Evolutionary conservation across 1,284 basidiomycete genomes (phyloP), one percentile per base, ranked within the genome.

Genomic region (Veloporphyrellus conicus): DNA sequence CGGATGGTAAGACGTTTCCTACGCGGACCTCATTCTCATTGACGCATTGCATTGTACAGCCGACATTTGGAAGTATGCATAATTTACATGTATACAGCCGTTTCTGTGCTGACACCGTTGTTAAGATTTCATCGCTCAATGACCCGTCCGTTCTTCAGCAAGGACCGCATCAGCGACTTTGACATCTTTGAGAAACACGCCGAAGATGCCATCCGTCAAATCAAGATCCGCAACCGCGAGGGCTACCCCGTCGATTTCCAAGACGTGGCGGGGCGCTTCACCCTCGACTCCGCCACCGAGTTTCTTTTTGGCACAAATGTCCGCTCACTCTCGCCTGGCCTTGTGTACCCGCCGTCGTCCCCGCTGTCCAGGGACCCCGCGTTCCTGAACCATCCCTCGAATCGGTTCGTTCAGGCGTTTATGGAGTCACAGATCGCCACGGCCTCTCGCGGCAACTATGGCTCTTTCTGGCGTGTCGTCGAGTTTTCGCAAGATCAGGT

Each of bases 91-190:
- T 1, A n/a, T 10, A 10, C 2, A 2, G 20, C 19, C 33, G 16
- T 32, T 8, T 40, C 19, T 25, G 27, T 1, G 15, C 35, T 56
- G 10, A 44, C 32, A n/a, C 6, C 5, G 11, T 0, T 10, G 15
- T 20, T 6, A 1, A 77, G 75, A 52, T 81, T 79, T 57, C 79
- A 82, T 55, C 74, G 79, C 10, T 68, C 72, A 6, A 79, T 82
- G 60, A 78, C 78, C 0, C 71, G 79, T 3, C 79, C 80, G 1
- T 76, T 79, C 64, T 81, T 81, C 60, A 71, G 63, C 12, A 70
- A 69, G n/a, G 76, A 81, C 44, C 66, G 74, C 28, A 71, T 81
- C 51, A 73, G 66, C 42, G 71, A 82, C 57, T 80, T 80, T 50
- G 74, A 79, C 9, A 67, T 75, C 10, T 79, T 80, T 52, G 73